Evolutionary conservation across 2,329 filamentous ascomycete species (phyloP).

Genomic region (Pyrenophora tritici-repentis): DNA sequence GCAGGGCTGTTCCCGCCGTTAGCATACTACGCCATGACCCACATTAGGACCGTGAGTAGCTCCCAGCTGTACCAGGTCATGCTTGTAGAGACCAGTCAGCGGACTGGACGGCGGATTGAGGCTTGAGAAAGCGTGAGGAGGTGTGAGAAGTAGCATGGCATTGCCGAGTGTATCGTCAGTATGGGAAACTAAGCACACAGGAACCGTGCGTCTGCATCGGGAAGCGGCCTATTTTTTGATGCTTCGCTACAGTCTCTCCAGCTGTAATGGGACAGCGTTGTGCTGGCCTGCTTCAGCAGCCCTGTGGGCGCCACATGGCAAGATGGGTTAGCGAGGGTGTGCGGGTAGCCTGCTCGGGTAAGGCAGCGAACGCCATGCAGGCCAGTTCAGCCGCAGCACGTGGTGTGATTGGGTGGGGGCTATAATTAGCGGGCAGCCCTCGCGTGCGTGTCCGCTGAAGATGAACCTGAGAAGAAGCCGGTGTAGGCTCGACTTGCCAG

Average conservation of each 20-base stretch:
- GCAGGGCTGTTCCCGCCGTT: conserved; percentile 46
- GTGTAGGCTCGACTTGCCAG: conserved; percentile 26
- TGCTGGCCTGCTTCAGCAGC: conserved; percentile 40
- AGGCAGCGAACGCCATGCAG: conserved; percentile 26
- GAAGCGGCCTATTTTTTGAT: conserved; percentile 28
- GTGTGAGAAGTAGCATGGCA: conserved; percentile 36
- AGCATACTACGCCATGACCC: conserved; percentile 43
- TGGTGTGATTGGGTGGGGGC: conserved; percentile 32
- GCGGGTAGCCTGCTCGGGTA: conserved; percentile 29
- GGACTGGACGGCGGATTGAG: conserved; percentile 33
- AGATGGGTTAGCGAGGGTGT: conserved; percentile 24
- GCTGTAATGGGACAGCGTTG: conserved; percentile 37
- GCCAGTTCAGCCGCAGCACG: conserved; percentile 23
- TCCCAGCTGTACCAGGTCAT: conserved; percentile 42
- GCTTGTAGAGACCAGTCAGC: conserved; percentile 39
- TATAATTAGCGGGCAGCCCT: conserved; percentile 42
- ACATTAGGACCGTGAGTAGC: conserved; percentile 42
- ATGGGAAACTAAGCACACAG: conserved; percentile 22
- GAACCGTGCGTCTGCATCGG: conserved; percentile 31
- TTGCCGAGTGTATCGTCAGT: conserved; percentile 9
- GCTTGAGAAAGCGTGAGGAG: conserved; percentile 34
- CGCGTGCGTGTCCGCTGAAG: conserved; percentile 38
- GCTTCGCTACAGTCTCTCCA: conserved; percentile 31
- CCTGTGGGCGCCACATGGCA: conserved; percentile 32
- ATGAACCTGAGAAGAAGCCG: conserved; percentile 30